phyloP scores from a whole-genome alignment of 345 rosid species.

The Sapria himalayana region DNA sequence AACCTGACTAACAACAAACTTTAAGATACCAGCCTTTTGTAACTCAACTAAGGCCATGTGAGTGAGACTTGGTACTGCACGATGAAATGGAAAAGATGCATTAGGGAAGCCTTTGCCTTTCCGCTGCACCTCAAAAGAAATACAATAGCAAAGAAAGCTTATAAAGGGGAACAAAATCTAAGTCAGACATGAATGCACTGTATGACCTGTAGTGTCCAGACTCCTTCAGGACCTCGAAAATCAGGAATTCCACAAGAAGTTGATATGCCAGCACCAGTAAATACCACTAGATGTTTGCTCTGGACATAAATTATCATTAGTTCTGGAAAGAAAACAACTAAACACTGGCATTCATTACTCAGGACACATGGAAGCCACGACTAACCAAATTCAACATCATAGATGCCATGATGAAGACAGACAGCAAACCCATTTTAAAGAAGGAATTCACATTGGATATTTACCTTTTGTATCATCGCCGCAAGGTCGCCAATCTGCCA shows the following conservation, averaged over 20 bases:
- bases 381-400: too few relatives aligned
- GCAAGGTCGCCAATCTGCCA: slow-evolving; percentile 46
- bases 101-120: slow-evolving; percentile 79
- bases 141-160: not conserved
- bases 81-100: slow-evolving; percentile 87
- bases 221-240: slow-evolving; percentile 92
- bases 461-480: slow-evolving; percentile 32
- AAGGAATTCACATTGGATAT: too few relatives aligned
- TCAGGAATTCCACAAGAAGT: slow-evolving; percentile 97
- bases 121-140: slow-evolving; percentile 24
- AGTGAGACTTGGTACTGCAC: slow-evolving; percentile 90
- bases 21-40: slow-evolving; percentile 70
- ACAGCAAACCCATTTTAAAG: too few relatives aligned
- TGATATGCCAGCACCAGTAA: slow-evolving; percentile 96
- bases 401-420: too few relatives aligned
- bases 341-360: too few relatives aligned
- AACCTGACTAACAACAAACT: slow-evolving; percentile 86
- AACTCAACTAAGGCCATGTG: slow-evolving; percentile 93
- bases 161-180: not conserved
- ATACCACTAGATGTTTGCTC: slow-evolving; percentile 97
- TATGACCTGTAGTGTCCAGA: slow-evolving; percentile 92
- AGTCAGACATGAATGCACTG: not conserved
- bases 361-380: too few relatives aligned
- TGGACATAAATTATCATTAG: slow-evolving; percentile 30
- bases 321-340: too few relatives aligned